Evolutionary conservation across 768 basidiomycete species (phyloP).

Genomic region (Rhizopogon vinicolor): DNA sequence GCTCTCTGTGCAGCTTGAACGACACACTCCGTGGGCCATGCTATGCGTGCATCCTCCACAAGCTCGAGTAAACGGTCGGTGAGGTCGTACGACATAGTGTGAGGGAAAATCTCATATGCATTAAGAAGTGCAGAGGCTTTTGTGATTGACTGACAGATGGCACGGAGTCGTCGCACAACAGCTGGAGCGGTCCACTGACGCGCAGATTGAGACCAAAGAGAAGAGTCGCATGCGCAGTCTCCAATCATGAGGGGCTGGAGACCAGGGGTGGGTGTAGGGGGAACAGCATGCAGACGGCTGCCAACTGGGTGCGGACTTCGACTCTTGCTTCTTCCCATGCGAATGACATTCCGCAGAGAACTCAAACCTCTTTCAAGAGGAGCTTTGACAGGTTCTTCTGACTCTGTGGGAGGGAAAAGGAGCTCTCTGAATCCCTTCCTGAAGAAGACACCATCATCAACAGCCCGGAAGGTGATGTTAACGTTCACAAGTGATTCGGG

Average conservation of each 20-base stretch:
- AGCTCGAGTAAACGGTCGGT: slow-evolving; percentile 66
- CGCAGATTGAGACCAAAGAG: slow-evolving; percentile 55
- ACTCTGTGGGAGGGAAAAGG: slow-evolving; percentile 28
- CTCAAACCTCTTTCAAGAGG: slow-evolving; percentile 11
- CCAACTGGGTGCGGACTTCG: slow-evolving; percentile 24
- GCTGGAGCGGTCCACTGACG: slow-evolving; percentile 60
- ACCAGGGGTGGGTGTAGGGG: slow-evolving; percentile 13
- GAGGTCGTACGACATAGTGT: slow-evolving; percentile 63
- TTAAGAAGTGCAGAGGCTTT: slow-evolving; percentile 60
- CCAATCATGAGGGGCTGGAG: slow-evolving; percentile 73
- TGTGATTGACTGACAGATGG: slow-evolving; percentile 64
- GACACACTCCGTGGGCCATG: slow-evolving; percentile 72
- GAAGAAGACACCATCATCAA: slow-evolving; percentile 72
- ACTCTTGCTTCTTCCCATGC: slow-evolving; percentile 18
- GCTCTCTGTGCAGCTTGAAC: slow-evolving; percentile 45
- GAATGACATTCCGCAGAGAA: slow-evolving; percentile 20
- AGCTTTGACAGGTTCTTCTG: slow-evolving; percentile 13
- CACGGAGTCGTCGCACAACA: slow-evolving; percentile 64
- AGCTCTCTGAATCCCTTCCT: slow-evolving; percentile 51
- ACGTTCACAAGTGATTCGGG: slow-evolving; percentile 53
- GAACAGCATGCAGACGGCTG: not conserved
- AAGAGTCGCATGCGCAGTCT: slow-evolving; percentile 61
- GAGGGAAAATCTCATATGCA: slow-evolving; percentile 64
- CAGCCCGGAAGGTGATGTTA: slow-evolving; percentile 46
- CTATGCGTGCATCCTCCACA: slow-evolving; percentile 68